These are phyloP conservation scores for Penicillium simplicissimum DNA, from an alignment of 495 filamentous ascomycete species.

Conservation along the genomic window DNA sequence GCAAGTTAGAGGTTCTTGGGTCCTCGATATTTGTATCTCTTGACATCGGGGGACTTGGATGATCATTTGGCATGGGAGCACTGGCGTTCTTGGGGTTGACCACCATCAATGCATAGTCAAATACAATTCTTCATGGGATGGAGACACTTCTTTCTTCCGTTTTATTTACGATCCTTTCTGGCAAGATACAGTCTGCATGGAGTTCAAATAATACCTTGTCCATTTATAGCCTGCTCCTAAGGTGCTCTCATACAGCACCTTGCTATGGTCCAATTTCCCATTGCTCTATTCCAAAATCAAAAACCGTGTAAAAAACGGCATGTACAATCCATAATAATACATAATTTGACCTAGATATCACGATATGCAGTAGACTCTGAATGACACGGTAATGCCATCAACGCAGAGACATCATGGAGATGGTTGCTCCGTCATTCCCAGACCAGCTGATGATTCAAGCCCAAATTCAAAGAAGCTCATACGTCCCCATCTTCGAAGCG, in stretches of 20 bases:
- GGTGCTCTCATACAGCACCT: slow-evolving; percentile 1
- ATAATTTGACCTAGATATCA: slow-evolving; percentile 17
- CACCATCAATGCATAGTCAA: slow-evolving; percentile 30
- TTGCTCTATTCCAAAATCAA: slow-evolving; percentile 26
- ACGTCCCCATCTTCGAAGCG: slow-evolving; percentile 3
- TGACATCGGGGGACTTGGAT: slow-evolving; percentile 16
- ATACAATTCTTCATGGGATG: slow-evolving; percentile 14
- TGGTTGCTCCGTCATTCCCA: neutral
- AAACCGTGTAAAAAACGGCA: slow-evolving; percentile 24
- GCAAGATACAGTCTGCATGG: neutral
- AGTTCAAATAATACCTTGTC: neutral
- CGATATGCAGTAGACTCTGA: neutral
- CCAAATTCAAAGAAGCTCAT: slow-evolving; percentile 8
- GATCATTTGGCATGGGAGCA: slow-evolving; percentile 30
- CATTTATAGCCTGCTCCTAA: neutral
- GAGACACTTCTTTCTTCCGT: neutral
- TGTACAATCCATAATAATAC: slow-evolving; percentile 42
- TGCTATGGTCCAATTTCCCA: slow-evolving; percentile 20
- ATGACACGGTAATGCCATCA: neutral
- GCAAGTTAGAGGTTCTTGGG: neutral
- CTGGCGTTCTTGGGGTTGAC: slow-evolving; percentile 28
- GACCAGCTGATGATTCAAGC: slow-evolving; percentile 1
- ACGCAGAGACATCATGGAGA: neutral
- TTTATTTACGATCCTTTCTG: neutral
- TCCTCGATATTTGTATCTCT: slow-evolving; percentile 9